Base-by-base conservation (phyloP, 805 yeast species). In the Monosporozyma solicola region DNA sequence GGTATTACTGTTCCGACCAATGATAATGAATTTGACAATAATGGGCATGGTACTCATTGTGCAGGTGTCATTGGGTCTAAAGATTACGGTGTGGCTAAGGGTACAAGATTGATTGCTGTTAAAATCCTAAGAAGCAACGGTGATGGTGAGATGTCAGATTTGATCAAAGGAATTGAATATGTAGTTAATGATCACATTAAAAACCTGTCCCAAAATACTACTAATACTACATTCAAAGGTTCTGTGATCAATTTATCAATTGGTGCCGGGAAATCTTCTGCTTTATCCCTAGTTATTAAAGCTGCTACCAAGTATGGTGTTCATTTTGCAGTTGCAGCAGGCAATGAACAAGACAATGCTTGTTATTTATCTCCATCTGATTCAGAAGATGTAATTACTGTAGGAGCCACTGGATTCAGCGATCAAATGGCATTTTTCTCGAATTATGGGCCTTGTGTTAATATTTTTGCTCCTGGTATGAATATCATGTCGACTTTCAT, bases 41-140 rank as follows among this genome's bases (percentile, higher is more conserved):
- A 87, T 63, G 97, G 96, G 50, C 97, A 89, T 72, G 97, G 97
- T 64, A 87, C 96, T 45, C 97, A 89, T 66, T 87, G 94, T 72
- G 95, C 96, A n/a, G 97, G 96, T 70, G 87, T 94, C 41, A 86
- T 90, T 61, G 96, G 84, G 49, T 85, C 92, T 25, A 74, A 75
- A 55, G 72, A 79, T 47, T 87, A 83, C 59, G 96, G 96, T 71
- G 87, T 87, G 51, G 89, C 95, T 53, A 87, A 88, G 71, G 74
- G 79, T 51, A 91, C 88, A 15, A 75, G 80, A 16, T 68, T 88
- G 54, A 89, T 85, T 61, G 94, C 94, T 27, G 87, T 88, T 55
- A 87, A 87, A 68, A 94, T 87, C 8, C 76, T 88, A 69, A 80
- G 84, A 71, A 80, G 87, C 44, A 81, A 83, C 65, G 95, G 94